Base-by-base conservation (phyloP, 2,329 filamentous ascomycete species). In the Helminthosporium solani region DNA sequence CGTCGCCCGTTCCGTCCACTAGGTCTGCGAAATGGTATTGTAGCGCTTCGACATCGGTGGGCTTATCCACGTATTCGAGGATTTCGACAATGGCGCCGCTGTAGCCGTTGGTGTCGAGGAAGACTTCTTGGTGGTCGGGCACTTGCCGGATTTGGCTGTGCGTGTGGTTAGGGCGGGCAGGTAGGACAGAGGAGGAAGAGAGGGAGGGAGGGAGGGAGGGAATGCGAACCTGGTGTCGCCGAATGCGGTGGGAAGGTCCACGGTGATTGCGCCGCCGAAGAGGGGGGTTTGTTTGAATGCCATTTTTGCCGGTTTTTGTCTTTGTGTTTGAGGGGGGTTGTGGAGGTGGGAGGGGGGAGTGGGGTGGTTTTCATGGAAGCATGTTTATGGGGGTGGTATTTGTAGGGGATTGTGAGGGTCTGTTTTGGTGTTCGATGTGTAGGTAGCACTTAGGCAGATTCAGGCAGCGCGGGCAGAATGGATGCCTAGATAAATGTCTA, bases 71-170 rank as follows among this genome's bases (percentile, higher is more conserved):
- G 45, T 88, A 86, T 74, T 96, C 86, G 44, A 88, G 87, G 63
- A 97, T 89, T 62, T 97, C 92, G 70, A 96, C 81, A 59, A 96
- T 91, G 67, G 96, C 84, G 72, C 82, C 90, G 2, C 88, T 89
- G 70, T 91, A 91, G 40, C 90, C 90, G 52, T 87, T 80, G 54
- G 82, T 79, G 67, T 95, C 90, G 63, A 96, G 85, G 74, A 85
- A 96, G 58, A 96, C 87, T 76, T 96, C 92, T 75, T 97, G 91
- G 70, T 95, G 88, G 67, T 92, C 86, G 40, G 87, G 87, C 4
- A 91, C 83, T 72, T 90, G 81, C 53, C 87, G 84, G 57, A 90
- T 79, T 44, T 80, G 79, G 73, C 86, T 89, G 54, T 48, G 35
- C 51, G 20, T n/a, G 11, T 33, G 57, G 56, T 54, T 52, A 49